Evolutionary conservation across 768 basidiomycete species (phyloP), one percentile per base, ranked within the genome.

Genomic region (Amanita polypyramis): DNA sequence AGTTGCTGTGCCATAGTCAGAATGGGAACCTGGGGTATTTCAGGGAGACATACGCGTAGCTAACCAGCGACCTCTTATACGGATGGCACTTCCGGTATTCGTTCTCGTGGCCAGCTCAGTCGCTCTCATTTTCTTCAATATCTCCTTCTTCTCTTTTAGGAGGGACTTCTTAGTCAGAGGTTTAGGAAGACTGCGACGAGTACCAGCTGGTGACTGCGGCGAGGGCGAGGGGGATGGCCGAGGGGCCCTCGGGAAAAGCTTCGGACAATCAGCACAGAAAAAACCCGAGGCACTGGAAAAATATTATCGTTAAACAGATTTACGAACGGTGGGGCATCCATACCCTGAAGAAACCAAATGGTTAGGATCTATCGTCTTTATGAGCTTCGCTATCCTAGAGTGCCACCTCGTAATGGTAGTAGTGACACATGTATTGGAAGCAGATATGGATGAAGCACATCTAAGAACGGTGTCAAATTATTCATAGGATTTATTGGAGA

Each of bases 261-360:
- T 84, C 6, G 66, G 61, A 55, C 80, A 85, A 48, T 67, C 67
- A 0, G 61, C 56, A 52, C 82, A 85, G 46, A 77, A 63, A 56
- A 76, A 85, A 5, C 82, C 82, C 54, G 75, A 73, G 38, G 70
- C 70, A 38, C 69, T 68, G 46, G 12, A 49, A 41, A 29, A 20
- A 17, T n/a, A 29, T 32, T 8, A 41, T 29, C 11, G 15, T 17
- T n/a, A n/a, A n/a, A 35, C 19, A 21, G 47, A 39, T 25, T 14
- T 9, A 12, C 1, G 30, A 19, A 25, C 38, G 35, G 4, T 11
- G 40, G 29, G 20, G 19, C 12, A 34, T 35, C 55, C 73, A 52
- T 58, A 82, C 77, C 82, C 82, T 20, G 80, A 68, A 14, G 78
- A 69, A 37, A 82, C 68, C 30, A 84, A 63, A 60, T 85, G 83